phyloP scores from a whole-genome alignment of 331 rosid species.

The Arachis monticola region DNA sequence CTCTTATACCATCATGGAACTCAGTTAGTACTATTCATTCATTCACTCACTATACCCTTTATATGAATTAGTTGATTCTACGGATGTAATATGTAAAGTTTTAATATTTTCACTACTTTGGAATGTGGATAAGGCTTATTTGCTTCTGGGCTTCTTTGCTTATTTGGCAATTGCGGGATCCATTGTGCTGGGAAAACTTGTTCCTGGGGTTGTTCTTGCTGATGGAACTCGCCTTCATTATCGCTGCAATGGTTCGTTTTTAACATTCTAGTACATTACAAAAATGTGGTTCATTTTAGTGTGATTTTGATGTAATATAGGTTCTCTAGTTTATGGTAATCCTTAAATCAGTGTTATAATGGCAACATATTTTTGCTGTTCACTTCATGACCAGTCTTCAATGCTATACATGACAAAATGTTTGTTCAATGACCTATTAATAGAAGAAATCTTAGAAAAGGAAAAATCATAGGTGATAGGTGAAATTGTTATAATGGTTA shows the following conservation, averaged over 20 bases:
- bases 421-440: too few species aligned
- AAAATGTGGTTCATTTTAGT: constrained; percentile 2
- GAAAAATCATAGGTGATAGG: neutral
- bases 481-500: neutral
- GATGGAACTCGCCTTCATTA: constrained; percentile 80
- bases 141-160: constrained; percentile 60
- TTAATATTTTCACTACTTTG: neutral
- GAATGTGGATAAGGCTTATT: constrained; percentile 55
- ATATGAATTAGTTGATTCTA: constrained; percentile 26
- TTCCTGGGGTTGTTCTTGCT: constrained; percentile 68
- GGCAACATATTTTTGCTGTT: neutral
- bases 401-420: too few species aligned
- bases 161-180: constrained; percentile 89
- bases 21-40: constrained; percentile 35
- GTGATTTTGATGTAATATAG: neutral
- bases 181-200: constrained; percentile 71
- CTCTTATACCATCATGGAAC: constrained; percentile 44
- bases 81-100: constrained; percentile 13
- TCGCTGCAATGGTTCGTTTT: constrained; percentile 72
- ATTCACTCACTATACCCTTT: neutral
- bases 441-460: too few species aligned
- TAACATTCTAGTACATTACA: neutral
- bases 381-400: too few species aligned
- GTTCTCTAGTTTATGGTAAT: neutral
- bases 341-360: neutral